These are phyloP conservation scores for Amanita phalloides DNA, from an alignment of 768 basidiomycete genomes.

Conservation along the genomic window DNA sequence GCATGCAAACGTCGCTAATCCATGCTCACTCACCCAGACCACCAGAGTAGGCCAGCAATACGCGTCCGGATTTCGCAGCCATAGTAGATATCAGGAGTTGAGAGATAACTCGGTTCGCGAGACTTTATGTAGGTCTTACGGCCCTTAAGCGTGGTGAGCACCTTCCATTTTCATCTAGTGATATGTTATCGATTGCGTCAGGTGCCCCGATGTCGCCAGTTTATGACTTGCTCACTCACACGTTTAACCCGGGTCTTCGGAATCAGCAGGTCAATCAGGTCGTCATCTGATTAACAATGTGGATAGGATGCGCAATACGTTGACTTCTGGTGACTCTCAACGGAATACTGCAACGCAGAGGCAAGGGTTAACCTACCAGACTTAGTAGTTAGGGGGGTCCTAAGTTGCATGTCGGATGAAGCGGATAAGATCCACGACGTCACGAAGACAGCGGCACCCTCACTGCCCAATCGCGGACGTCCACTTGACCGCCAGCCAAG, in stretches of 20 bases:
- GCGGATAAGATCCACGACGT: too few relatives aligned
- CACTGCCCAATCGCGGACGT: neutral
- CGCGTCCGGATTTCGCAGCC: constrained; percentile 61
- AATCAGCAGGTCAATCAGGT: neutral
- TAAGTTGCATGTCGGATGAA: too few relatives aligned
- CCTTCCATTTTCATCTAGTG: neutral
- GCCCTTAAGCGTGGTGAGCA: neutral
- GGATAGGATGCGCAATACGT: neutral
- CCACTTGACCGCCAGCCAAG: neutral
- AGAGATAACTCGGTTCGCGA: neutral
- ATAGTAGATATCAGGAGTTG: constrained; percentile 16
- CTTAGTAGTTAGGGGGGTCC: too few relatives aligned
- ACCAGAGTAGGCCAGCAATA: constrained; percentile 95
- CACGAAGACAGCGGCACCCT: neutral
- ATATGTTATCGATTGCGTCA: neutral
- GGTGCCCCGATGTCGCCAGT: neutral
- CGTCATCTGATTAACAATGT: neutral
- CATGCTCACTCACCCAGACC: constrained; percentile 67
- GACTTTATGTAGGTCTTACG: neutral
- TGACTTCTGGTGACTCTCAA: too few relatives aligned
- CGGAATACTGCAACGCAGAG: too few relatives aligned
- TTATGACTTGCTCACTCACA: neutral
- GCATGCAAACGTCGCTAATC: constrained; percentile 6
- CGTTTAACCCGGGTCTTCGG: neutral
- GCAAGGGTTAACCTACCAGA: too few relatives aligned